phyloP scores from a whole-genome alignment of 371 early-diverging fungal species.

The Ordospora colligata region DNA sequence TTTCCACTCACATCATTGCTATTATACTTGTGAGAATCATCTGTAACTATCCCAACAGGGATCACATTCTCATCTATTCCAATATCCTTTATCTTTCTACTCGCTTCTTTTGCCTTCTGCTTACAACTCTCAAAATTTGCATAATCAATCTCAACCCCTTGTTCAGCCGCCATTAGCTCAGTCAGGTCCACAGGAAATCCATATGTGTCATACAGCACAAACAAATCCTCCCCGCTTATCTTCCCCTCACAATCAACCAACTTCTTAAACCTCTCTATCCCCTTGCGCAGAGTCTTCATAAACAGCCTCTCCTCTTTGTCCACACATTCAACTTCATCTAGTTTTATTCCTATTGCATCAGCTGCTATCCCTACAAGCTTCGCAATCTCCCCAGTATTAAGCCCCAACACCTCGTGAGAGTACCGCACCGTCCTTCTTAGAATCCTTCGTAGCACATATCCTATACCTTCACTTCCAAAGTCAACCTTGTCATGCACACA shows the following conservation, averaged over 20 bases:
- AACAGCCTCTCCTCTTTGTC: constrained; percentile 89
- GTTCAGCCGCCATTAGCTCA: constrained; percentile 89
- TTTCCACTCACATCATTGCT: constrained; percentile 27
- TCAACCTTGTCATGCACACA: constrained; percentile 87
- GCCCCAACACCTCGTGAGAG: constrained; percentile 76
- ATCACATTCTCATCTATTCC: constrained; percentile 17
- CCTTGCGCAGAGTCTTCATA: constrained; percentile 89
- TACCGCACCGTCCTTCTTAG: constrained; percentile 88
- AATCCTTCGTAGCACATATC: constrained; percentile 94
- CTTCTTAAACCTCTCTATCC: constrained; percentile 79
- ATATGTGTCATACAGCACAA: constrained; percentile 95
- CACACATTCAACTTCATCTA: constrained; percentile 75
- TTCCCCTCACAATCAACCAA: constrained; percentile 67
- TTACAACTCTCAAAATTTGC: constrained; percentile 72
- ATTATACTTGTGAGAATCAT: constrained; percentile 77
- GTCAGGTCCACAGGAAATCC: constrained; percentile 99
- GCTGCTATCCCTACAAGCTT: constrained; percentile 52
- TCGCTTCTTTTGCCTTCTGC: constrained; percentile 69
- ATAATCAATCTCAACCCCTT: constrained; percentile 74
- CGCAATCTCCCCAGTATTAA: constrained; percentile 44
- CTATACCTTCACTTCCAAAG: constrained; percentile 92
- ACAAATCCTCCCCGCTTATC: constrained; percentile 78
- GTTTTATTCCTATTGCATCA: constrained; percentile 65
- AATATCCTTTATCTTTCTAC: constrained; percentile 59
- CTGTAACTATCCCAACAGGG: constrained; percentile 63